Percentiles rank a stretch among this genome's conserved stretches.
These are phyloP conservation scores for Sphagnum magellanicum DNA, from an alignment of 228 moss, liverwort and hornwort genomes.

Conservation along the genomic window DNA sequence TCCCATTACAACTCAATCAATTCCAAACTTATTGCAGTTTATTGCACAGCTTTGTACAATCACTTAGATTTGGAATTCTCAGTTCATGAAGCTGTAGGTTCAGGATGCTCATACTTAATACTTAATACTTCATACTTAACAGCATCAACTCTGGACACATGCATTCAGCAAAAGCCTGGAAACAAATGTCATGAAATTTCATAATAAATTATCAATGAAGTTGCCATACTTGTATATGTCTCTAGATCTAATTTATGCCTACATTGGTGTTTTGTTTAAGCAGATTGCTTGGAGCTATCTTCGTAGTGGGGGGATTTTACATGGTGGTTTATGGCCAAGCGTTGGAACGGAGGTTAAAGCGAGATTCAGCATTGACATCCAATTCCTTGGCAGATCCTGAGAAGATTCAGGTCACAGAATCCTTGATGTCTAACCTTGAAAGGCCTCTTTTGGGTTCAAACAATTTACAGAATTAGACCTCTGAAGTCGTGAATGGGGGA, in stretches of 20 bases:
- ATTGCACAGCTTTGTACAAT: neutral
- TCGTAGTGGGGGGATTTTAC: neutral
- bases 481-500: no score
- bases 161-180: neutral
- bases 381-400: no score
- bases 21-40: neutral
- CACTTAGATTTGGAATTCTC: no score
- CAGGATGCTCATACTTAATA: neutral
- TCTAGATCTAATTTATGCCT: neutral
- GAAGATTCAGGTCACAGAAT: no score
- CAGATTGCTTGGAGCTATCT: neutral
- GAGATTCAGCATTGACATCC: neutral
- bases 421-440: no score
- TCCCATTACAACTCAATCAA: neutral
- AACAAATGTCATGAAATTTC: neutral
- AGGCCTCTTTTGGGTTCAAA: no score
- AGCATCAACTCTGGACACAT: neutral
- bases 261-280: neutral
- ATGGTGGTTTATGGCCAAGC: neutral
- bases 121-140: neutral
- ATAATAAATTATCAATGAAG: neutral
- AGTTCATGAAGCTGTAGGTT: neutral
- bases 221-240: no score
- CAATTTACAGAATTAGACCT: no score
- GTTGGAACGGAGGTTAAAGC: neutral